A percentile compares a stretch with the other conserved stretches of the same genome.
Evolutionary conservation across 164 flowering plant species (phyloP).

Genomic region (Platanus orientalis): DNA sequence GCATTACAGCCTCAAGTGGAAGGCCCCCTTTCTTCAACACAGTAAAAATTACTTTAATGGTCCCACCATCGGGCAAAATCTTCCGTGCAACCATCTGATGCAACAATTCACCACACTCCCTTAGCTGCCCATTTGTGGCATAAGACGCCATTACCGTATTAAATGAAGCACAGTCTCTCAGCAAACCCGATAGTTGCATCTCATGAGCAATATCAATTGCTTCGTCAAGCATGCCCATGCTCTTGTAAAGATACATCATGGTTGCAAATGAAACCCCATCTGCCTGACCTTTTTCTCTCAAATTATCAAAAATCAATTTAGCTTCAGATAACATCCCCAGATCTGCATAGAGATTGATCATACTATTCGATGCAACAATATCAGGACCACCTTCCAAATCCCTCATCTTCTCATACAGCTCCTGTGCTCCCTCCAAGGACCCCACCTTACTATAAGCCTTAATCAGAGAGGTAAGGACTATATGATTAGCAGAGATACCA

Average conservation of each 20-base stretch:
- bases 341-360: conserved; percentile 72
- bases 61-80: conserved; percentile 53
- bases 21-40: conserved; percentile 59
- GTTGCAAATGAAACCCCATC: conserved; percentile 75
- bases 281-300: conserved; percentile 51
- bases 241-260: conserved; percentile 77
- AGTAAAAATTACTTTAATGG: conserved; percentile 58
- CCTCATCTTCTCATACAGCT: conserved; percentile 52
- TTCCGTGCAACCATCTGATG: conserved; percentile 62
- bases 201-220: conserved; percentile 73
- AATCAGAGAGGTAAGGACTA: conserved; percentile 69
- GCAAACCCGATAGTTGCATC: conserved; percentile 67
- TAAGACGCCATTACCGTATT: conserved; percentile 70
- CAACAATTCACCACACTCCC: conserved; percentile 64
- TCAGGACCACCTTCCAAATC: conserved; percentile 61
- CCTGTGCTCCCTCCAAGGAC: conserved; percentile 56
- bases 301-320: conserved; percentile 39
- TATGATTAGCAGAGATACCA: conserved; percentile 59
- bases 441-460: conserved; percentile 81
- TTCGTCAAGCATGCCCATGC: conserved; percentile 73
- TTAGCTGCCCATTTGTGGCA: conserved; percentile 57
- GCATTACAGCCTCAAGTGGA: conserved; percentile 54
- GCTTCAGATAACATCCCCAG: conserved; percentile 83
- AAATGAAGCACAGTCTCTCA: conserved; percentile 56
- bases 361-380: conserved; percentile 73